Conservation (phyloP, 192 early-diverging fungal genomes). For the Coemansia guatemalensis region DNA sequence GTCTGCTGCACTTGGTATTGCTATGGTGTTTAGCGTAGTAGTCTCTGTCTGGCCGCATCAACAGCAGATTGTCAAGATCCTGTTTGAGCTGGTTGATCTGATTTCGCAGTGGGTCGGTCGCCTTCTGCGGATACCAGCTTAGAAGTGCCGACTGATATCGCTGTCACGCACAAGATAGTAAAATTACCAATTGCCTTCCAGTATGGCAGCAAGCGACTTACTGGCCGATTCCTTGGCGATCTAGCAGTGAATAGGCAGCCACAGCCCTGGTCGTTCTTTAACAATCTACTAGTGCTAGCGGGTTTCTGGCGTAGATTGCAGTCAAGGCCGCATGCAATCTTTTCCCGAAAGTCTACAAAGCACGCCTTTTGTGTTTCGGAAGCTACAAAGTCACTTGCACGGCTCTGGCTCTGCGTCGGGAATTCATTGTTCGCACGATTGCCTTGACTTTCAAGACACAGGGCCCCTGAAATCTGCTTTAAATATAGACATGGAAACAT, state of each 20-base stretch:
- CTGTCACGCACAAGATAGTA: not conserved
- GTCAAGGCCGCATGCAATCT: not conserved
- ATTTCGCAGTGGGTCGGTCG: conserved; percentile 43
- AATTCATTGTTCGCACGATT: not conserved
- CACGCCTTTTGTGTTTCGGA: not conserved
- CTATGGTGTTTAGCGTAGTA: conserved; percentile 18
- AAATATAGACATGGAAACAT: not conserved
- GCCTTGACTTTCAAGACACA: not conserved
- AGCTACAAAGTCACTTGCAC: not conserved
- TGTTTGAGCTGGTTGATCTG: conserved; percentile 38
- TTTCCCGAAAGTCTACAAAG: not conserved
- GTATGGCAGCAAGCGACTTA: not conserved
- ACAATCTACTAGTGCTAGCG: not conserved
- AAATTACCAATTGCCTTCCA: not conserved
- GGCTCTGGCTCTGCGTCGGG: no score
- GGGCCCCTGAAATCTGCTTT: not conserved
- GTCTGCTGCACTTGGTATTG: conserved; percentile 10
- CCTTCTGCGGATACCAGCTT: conserved; percentile 8
- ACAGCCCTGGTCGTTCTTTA: not conserved
- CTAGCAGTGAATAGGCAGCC: not conserved
- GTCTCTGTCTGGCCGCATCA: conserved; percentile 35
- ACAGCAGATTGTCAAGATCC: conserved; percentile 17
- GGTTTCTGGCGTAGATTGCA: not conserved
- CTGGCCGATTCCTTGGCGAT: not conserved
- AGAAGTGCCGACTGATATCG: not conserved